Percentiles rank a stretch among this genome's conserved stretches.
phyloP scores from a whole-genome alignment of 2,329 filamentous ascomycete species.

The Davidsoniella eucalypti region DNA sequence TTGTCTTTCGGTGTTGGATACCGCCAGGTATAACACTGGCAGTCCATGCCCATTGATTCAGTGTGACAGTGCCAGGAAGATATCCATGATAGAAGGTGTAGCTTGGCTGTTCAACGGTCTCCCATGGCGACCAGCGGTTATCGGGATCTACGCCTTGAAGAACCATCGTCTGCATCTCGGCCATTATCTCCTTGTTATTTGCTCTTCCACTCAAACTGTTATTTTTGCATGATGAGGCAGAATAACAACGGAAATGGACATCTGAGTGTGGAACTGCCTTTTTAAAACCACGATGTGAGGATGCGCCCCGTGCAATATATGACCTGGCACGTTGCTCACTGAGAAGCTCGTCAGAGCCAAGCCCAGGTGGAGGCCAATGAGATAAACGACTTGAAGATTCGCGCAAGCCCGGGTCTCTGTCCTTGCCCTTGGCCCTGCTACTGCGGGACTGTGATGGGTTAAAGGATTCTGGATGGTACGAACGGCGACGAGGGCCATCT shows the following conservation, averaged over 20 bases:
- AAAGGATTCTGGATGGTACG: slow-evolving; percentile 10
- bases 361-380: slow-evolving; percentile 38
- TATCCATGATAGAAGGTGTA: slow-evolving; percentile 50
- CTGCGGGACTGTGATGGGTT: slow-evolving; percentile 13
- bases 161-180: slow-evolving; percentile 39
- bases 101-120: slow-evolving; percentile 59
- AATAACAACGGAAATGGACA: slow-evolving; percentile 38
- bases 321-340: slow-evolving; percentile 37
- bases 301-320: slow-evolving; percentile 40
- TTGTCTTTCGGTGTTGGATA: slow-evolving; percentile 41
- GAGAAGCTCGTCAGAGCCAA: slow-evolving; percentile 33
- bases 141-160: slow-evolving; percentile 22
- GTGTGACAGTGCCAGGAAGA: slow-evolving; percentile 51
- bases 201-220: slow-evolving; percentile 8
- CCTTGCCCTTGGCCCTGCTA: slow-evolving; percentile 10
- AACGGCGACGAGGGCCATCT: slow-evolving; percentile 8
- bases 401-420: slow-evolving; percentile 3
- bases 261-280: slow-evolving; percentile 36
- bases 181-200: slow-evolving; percentile 26
- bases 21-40: slow-evolving; percentile 38
- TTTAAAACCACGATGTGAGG: slow-evolving; percentile 38
- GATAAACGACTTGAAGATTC: slow-evolving; percentile 8
- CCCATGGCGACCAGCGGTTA: slow-evolving; percentile 39
- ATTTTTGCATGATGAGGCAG: slow-evolving; percentile 16
- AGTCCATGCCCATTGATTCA: slow-evolving; percentile 51